Evolutionary conservation across 768 basidiomycete species (phyloP).

Genomic region (Amanita subjunquillea): DNA sequence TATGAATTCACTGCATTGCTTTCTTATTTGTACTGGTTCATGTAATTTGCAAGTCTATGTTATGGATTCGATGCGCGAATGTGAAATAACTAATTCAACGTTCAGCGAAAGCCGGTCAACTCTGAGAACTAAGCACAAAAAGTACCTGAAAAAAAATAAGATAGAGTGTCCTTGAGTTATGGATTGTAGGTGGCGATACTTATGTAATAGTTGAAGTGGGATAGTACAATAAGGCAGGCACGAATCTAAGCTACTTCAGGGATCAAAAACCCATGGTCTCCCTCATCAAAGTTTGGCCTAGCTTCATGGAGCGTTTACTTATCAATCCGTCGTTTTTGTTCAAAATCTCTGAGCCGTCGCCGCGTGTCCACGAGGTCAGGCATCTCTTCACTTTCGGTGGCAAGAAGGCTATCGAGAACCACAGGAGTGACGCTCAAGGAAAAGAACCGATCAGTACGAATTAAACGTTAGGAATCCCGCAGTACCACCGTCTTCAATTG

Average conservation of each 20-base stretch:
- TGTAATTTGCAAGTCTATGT: not conserved
- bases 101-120: not conserved
- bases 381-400: no score
- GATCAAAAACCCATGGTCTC: no score
- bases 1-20: constrained; percentile 18
- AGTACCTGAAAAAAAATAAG: no score
- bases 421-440: not conserved
- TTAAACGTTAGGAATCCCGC: not conserved
- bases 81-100: not conserved
- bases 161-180: no score
- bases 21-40: not conserved
- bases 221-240: no score
- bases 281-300: not conserved
- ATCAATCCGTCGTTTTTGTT: not conserved
- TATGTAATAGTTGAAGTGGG: no score
- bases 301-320: not conserved
- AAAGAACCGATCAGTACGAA: not conserved
- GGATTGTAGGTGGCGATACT: no score
- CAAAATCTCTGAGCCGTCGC: not conserved
- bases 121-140: no score
- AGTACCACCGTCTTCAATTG: constrained; percentile 1
- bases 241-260: no score
- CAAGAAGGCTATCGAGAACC: not conserved
- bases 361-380: not conserved
- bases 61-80: not conserved